Evolutionary conservation across 2,329 filamentous ascomycete species (phyloP).

Genomic region (Coniella vitis): DNA sequence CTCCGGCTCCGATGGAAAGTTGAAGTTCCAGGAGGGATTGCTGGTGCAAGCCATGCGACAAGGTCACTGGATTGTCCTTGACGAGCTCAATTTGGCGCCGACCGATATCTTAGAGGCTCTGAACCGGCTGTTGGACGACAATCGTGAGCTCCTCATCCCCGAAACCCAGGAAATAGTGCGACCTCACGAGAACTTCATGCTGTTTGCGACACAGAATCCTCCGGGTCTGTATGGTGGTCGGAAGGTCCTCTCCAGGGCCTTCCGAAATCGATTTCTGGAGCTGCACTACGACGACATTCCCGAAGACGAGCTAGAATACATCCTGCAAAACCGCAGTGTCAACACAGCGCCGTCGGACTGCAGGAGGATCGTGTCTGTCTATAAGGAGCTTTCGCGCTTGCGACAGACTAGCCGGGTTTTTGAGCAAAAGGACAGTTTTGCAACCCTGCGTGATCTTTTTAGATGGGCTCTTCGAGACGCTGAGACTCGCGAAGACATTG

Average conservation of each 20-base stretch:
- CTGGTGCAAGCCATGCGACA: slow-evolving; percentile 87
- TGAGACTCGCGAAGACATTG: slow-evolving; percentile 81
- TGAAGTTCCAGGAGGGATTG: slow-evolving; percentile 88
- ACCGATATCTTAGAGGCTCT: slow-evolving; percentile 95
- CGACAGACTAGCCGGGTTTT: slow-evolving; percentile 88
- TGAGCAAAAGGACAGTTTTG: slow-evolving; percentile 95
- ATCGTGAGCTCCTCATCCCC: slow-evolving; percentile 88
- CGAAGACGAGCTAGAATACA: slow-evolving; percentile 85
- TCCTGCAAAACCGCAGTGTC: slow-evolving; percentile 80
- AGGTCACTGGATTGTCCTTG: slow-evolving; percentile 96
- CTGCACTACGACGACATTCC: slow-evolving; percentile 98
- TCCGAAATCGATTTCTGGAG: slow-evolving; percentile 94
- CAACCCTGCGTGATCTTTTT: slow-evolving; percentile 91
- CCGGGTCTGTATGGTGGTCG: slow-evolving; percentile 91
- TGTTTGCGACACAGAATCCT: slow-evolving; percentile 97
- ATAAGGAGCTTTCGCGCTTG: slow-evolving; percentile 82
- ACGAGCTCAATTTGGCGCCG: slow-evolving; percentile 93
- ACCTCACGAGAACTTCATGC: slow-evolving; percentile 91
- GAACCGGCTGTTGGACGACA: slow-evolving; percentile 93
- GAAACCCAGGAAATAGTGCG: slow-evolving; percentile 93
- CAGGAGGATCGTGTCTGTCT: slow-evolving; percentile 83
- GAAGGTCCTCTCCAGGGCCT: slow-evolving; percentile 88
- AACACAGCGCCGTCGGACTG: slow-evolving; percentile 88
- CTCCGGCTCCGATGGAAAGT: slow-evolving; percentile 74
- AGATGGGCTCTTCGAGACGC: slow-evolving; percentile 85